These are phyloP conservation scores for Pascua guehoae DNA, from an alignment of 1,284 basidiomycete genomes.

Conservation along the genomic window DNA sequence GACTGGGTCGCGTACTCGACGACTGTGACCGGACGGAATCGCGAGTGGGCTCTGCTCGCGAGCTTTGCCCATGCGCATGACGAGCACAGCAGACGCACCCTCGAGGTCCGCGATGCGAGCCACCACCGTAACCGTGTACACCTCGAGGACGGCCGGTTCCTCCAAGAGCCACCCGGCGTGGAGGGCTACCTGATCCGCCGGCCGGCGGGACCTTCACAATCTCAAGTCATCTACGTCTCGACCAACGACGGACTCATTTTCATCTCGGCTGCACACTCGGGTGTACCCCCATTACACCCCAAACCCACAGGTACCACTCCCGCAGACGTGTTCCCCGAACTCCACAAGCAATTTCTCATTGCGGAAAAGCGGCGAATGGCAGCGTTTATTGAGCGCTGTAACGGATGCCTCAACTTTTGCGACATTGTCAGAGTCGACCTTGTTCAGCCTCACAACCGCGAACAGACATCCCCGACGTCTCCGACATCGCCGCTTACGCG, in stretches of 20 bases:
- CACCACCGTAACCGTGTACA: slow-evolving; percentile 31
- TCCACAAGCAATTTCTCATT: slow-evolving; percentile 28
- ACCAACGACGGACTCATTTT: slow-evolving; percentile 42
- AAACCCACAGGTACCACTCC: slow-evolving; percentile 28
- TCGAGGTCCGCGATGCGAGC: slow-evolving; percentile 38
- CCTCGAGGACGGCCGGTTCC: slow-evolving; percentile 36
- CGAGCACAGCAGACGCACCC: slow-evolving; percentile 13
- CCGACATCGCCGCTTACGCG: not conserved
- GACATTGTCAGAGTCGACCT: slow-evolving; percentile 30
- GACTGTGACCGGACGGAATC: slow-evolving; percentile 30
- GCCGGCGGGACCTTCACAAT: slow-evolving; percentile 14
- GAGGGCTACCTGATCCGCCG: slow-evolving; percentile 45
- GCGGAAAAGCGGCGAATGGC: slow-evolving; percentile 33
- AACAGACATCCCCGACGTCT: not conserved
- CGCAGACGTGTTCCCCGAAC: slow-evolving; percentile 31
- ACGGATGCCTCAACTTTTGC: slow-evolving; percentile 42
- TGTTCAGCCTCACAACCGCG: not conserved
- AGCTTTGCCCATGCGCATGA: slow-evolving; percentile 27
- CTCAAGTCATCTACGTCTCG: slow-evolving; percentile 35
- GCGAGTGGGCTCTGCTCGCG: slow-evolving; percentile 43
- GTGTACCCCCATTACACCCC: slow-evolving; percentile 34
- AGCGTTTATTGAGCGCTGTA: slow-evolving; percentile 29
- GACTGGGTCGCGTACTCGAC: slow-evolving; percentile 44
- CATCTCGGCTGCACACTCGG: slow-evolving; percentile 23
- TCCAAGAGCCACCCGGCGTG: slow-evolving; percentile 42